Evolutionary conservation across 2,329 filamentous ascomycete genomes (phyloP).

Genomic region (Coniosporium tulheliwenetii): DNA sequence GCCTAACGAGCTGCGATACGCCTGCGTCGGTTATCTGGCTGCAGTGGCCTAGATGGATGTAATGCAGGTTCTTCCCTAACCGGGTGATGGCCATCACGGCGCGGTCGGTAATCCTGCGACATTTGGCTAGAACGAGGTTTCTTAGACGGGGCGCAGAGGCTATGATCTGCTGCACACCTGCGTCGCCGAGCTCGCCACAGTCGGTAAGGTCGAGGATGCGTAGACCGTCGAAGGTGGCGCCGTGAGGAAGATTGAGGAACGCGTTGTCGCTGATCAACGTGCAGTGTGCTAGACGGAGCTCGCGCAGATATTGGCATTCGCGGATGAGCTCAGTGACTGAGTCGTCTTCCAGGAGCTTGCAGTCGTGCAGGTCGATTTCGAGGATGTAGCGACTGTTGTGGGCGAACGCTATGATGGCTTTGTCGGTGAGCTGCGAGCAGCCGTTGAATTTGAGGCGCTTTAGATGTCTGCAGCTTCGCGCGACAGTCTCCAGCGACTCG

Average conservation of each 20-base stretch:
- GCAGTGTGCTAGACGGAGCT: constrained; percentile 77
- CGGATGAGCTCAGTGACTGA: constrained; percentile 69
- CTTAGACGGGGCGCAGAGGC: constrained; percentile 71
- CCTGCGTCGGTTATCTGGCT: constrained; percentile 78
- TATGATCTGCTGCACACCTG: constrained; percentile 78
- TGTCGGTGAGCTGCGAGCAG: constrained; percentile 70
- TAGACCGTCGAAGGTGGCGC: constrained; percentile 65
- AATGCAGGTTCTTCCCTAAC: constrained; percentile 91
- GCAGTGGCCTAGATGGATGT: constrained; percentile 91
- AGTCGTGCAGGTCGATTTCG: constrained; percentile 89
- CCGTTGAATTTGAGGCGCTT: constrained; percentile 95
- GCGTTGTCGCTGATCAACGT: constrained; percentile 73
- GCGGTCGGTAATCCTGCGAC: constrained; percentile 77
- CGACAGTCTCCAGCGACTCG: constrained; percentile 66
- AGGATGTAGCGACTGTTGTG: constrained; percentile 81
- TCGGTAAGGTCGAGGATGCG: constrained; percentile 89
- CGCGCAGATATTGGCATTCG: constrained; percentile 69
- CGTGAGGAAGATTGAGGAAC: constrained; percentile 60
- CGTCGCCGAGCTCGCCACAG: constrained; percentile 69
- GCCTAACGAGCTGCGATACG: constrained; percentile 67
- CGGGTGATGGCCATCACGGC: constrained; percentile 76
- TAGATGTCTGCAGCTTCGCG: constrained; percentile 68
- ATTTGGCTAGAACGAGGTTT: constrained; percentile 90
- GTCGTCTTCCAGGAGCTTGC: constrained; percentile 63
- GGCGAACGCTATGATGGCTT: constrained; percentile 72